Base-by-base conservation (phyloP, 164 flowering plant species). In the Buxus sempervirens region DNA sequence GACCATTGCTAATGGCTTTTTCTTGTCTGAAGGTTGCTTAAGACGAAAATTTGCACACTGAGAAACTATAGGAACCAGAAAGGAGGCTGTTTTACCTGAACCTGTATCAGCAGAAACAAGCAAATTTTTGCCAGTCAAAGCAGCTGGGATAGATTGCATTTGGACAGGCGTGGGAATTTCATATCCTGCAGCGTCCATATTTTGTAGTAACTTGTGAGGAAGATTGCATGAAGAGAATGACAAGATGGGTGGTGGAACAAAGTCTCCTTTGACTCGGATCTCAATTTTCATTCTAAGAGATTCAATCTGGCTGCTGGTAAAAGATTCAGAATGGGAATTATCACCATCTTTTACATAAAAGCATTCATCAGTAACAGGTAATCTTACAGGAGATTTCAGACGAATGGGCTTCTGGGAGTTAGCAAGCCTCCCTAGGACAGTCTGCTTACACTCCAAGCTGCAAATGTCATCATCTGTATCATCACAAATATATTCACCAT, bases 111-210 rank as follows among this genome's bases (percentile, higher is more conserved):
- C 96, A 21, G 92, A 84, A 79, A 86, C 97, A 66, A 94, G 91
- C 79, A 91, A 68, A 78, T 81, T 86, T 71, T 83, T 82, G 13
- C 97, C 92, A 10, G n/a, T 60, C 70, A 88, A 77, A 70, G 93
- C 97, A 75, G 87, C 84, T 19, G 98, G 98, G 45, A 94, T 89
- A 36, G 91, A 88, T 82, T 91, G 98, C 97, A 94, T 94, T 73
- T 94, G 97, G 27, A 91, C 88, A 63, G 97, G 96, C 8, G 97
- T 94, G 4, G 97, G 98, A 65, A 86, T 83, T 67, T 81, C 95
- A 77, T 81, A 90, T 24, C 96, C 95, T 12, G 84, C 79, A 60
- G 77, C 69, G 76, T 91, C 96, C 61, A 90, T 72, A 80, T 94
- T 94, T 22, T 77, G 82, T 54, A 88, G 85, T 15, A 91, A 88